phyloP scores from a whole-genome alignment of 1,284 basidiomycete species.

The Cryptococcus deneoformans region DNA sequence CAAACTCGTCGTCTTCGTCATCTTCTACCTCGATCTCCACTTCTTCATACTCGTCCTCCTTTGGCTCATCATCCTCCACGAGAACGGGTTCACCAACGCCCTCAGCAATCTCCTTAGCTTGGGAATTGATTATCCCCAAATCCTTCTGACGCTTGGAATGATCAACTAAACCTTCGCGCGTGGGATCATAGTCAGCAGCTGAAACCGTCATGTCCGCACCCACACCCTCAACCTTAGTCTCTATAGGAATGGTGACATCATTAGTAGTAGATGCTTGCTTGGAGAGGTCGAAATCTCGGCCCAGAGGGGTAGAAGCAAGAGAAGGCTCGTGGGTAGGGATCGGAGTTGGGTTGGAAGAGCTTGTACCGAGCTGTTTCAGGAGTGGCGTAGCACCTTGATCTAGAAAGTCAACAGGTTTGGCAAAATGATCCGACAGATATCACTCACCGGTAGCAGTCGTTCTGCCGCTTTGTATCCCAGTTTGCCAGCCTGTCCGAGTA shows the following conservation, averaged over 20 bases:
- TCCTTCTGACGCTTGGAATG: slow-evolving; percentile 60
- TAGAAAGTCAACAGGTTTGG: background rate
- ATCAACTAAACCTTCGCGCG: slow-evolving; percentile 75
- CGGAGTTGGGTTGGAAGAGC: slow-evolving; percentile 21
- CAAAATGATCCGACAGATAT: background rate
- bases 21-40: slow-evolving; percentile 59
- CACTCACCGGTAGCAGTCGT: slow-evolving; percentile 25
- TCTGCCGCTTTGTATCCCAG: slow-evolving; percentile 23
- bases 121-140: slow-evolving; percentile 12
- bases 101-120: slow-evolving; percentile 38
- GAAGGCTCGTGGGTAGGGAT: slow-evolving; percentile 25
- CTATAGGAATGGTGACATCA: slow-evolving; percentile 13
- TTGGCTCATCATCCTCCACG: slow-evolving; percentile 37
- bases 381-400: slow-evolving; percentile 34
- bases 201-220: slow-evolving; percentile 67
- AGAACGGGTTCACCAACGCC: slow-evolving; percentile 48
- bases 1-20: slow-evolving; percentile 68
- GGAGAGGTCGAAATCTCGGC: slow-evolving; percentile 40
- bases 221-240: slow-evolving; percentile 30
- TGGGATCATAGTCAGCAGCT: slow-evolving; percentile 92
- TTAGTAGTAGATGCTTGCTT: slow-evolving; percentile 25
- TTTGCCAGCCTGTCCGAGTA: slow-evolving; percentile 28
- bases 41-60: slow-evolving; percentile 54
- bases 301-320: slow-evolving; percentile 33
- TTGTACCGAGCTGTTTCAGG: slow-evolving; percentile 28